Conservation (phyloP, 371 early-diverging fungal species). For the Mortierella polycephala region DNA sequence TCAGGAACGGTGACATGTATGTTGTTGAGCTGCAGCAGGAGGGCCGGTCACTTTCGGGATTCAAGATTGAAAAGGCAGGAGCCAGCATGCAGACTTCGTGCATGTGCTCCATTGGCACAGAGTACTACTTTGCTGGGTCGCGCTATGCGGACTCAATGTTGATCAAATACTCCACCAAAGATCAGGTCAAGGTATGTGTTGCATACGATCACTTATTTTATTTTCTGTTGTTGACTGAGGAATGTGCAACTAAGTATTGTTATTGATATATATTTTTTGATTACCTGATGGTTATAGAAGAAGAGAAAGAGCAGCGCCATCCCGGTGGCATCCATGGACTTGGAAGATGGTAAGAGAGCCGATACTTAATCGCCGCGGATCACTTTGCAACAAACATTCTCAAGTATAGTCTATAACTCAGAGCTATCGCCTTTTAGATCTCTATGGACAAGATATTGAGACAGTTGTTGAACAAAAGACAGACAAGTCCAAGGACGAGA, state of each 20-base stretch:
- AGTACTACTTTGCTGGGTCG: constrained; percentile 86
- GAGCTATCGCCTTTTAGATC: constrained; percentile 24
- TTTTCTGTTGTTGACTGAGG: neutral
- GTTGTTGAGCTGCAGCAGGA: constrained; percentile 73
- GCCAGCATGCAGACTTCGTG: constrained; percentile 69
- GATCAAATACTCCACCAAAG: constrained; percentile 68
- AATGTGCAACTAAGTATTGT: neutral
- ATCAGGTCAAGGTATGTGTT: constrained; percentile 55
- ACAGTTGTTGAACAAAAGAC: constrained; percentile 20
- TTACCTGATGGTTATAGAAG: constrained; percentile 10
- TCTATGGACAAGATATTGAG: constrained; percentile 58
- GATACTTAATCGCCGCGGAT: neutral
- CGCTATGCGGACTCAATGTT: constrained; percentile 84
- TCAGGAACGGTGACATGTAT: constrained; percentile 79
- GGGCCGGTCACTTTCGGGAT: constrained; percentile 66
- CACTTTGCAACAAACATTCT: too few relatives aligned
- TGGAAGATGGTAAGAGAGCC: constrained; percentile 42
- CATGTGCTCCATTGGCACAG: constrained; percentile 61
- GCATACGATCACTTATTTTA: too few relatives aligned
- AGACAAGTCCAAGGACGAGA: constrained; percentile 36
- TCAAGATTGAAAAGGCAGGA: constrained; percentile 59
- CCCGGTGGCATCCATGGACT: constrained; percentile 34
- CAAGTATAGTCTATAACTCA: too few relatives aligned
- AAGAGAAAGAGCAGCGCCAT: constrained; percentile 31
- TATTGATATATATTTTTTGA: neutral